phyloP scores from a whole-genome alignment of 441 rosid species.

The Omphalea diandra region DNA sequence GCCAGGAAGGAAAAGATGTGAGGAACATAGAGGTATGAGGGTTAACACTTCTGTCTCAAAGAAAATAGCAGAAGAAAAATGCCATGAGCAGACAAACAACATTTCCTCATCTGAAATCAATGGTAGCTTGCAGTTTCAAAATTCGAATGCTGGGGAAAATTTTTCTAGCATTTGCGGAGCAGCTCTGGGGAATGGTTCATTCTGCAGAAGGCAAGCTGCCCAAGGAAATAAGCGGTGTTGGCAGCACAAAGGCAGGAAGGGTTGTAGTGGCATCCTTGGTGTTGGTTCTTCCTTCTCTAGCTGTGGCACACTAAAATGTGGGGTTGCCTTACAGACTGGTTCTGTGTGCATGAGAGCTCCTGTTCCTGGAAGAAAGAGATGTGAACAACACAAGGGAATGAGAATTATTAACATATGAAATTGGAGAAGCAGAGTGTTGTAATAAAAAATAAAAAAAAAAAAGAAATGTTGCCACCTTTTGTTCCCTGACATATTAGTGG shows the following conservation, averaged over 20 bases:
- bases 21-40: conserved; percentile 49
- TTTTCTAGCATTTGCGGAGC: conserved; percentile 29
- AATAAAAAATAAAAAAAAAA: too few species aligned
- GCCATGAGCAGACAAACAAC: neutral
- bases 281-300: neutral
- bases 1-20: conserved; percentile 43
- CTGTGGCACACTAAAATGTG: conserved; percentile 27
- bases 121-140: neutral
- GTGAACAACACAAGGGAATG: conserved; percentile 34
- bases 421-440: neutral
- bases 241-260: conserved; percentile 33
- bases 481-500: neutral
- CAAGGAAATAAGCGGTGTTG: conserved; percentile 33
- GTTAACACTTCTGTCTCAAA: conserved; percentile 17
- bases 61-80: conserved; percentile 14
- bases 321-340: conserved; percentile 34
- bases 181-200: conserved; percentile 26
- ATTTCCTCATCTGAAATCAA: neutral
- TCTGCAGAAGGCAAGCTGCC: conserved; percentile 30
- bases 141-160: neutral
- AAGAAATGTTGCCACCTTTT: neutral
- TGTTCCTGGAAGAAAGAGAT: conserved; percentile 35
- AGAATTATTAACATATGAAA: conserved; percentile 8
- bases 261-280: neutral
- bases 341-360: conserved; percentile 31